A percentile compares a stretch with the other conserved stretches of the same genome.
These are phyloP conservation scores for Pseudogymnoascus sp. DNA, from an alignment of 2,329 filamentous ascomycete species.

Conservation along the genomic window DNA sequence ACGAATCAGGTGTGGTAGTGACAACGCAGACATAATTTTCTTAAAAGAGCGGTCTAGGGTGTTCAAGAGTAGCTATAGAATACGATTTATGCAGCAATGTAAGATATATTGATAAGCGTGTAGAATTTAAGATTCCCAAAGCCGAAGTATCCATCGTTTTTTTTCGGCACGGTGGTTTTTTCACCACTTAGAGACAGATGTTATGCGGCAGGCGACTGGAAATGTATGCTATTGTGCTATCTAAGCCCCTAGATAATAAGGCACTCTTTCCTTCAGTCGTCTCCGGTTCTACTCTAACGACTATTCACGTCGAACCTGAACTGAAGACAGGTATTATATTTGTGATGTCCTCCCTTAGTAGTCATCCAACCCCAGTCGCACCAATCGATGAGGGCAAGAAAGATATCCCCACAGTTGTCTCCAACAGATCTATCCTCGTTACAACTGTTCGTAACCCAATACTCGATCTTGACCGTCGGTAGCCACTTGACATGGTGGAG, in stretches of 20 bases:
- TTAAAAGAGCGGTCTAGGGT: too few relatives aligned
- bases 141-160: too few relatives aligned
- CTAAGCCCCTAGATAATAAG: neutral
- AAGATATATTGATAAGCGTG: too few relatives aligned
- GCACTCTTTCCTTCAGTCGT: neutral
- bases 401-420: neutral
- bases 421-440: neutral
- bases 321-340: neutral
- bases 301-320: neutral
- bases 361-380: neutral
- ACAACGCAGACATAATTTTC: too few relatives aligned
- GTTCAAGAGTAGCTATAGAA: too few relatives aligned
- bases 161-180: too few relatives aligned
- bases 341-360: neutral
- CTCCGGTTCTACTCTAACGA: neutral
- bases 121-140: too few relatives aligned
- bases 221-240: neutral
- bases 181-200: too few relatives aligned
- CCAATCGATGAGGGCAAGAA: neutral
- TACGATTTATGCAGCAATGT: neutral
- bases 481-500: neutral
- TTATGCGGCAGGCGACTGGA: neutral
- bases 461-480: neutral
- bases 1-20: too few relatives aligned
- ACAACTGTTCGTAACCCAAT: neutral